Evolutionary conservation across 2,329 filamentous ascomycete genomes (phyloP), one percentile per base, ranked within the genome.

Genomic region (Amphichorda felina): DNA sequence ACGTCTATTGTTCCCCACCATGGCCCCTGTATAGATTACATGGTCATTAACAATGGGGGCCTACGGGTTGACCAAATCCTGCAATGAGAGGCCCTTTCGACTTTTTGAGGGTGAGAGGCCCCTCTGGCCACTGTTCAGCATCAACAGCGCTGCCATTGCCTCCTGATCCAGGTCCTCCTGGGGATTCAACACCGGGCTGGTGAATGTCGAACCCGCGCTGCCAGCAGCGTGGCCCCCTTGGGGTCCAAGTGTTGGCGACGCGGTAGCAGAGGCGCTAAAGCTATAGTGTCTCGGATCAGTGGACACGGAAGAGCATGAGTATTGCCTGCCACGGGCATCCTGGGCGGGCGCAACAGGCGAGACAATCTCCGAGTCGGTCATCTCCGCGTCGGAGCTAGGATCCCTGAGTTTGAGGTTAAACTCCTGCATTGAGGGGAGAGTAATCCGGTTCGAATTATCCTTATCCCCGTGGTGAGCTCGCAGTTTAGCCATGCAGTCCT

Each of bases 111-210:
- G 8, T 59, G 63, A 26, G n/a, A n/a, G n/a, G n/a, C 66, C 68
- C 25, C 84, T 68, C 28, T 84, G 72, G 53, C 91, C 86, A 36
- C 69, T 76, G 45, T 88, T 93, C 40, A 95, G 63, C 87, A 94
- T 94, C 53, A 94, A 58, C 45, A 94, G 56, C 3, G 87, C 88
- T 10, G 85, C 80, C 7, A 86, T 91, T 1, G 86, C 88, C 54
- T 91, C 85, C 41, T 87, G 79, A 42, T 82, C 76, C 4, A 73
- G 49, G 34, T 78, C 72, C 25, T 62, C 60, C 48, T 73, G 69
- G 1, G 75, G 72, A 15, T 59, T 50, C 30, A 79, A 53, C 7
- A 66, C 66, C 2, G 74, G 75, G 41, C 73, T 78, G 5, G 77
- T 75, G 40, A 76, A 50, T 1, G 70, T 61, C 33, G 69, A 79